A percentile compares a stretch with the other conserved stretches of the same genome.
These are phyloP conservation scores for Pilatotrama ljubarskyi DNA, from an alignment of 768 basidiomycete species.

Conservation along the genomic window DNA sequence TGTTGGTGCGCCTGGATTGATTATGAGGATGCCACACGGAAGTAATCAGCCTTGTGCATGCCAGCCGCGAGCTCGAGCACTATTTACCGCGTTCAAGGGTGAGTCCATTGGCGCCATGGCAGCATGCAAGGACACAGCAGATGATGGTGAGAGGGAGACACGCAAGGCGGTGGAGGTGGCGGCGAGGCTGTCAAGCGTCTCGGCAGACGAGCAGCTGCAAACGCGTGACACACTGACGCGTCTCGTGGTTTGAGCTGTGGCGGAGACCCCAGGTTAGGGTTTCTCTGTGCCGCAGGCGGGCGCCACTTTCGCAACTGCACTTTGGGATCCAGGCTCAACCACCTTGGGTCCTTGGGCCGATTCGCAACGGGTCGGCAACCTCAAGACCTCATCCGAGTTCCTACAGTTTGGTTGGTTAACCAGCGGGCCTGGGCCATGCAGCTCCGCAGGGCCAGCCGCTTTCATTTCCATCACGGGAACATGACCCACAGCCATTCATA, in stretches of 20 bases:
- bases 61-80: background rate
- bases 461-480: background rate
- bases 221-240: constrained; percentile 13
- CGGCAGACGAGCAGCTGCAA: background rate
- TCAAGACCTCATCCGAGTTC: too few species aligned
- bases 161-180: background rate
- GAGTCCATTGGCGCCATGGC: constrained; percentile 22
- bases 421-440: background rate
- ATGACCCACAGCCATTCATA: background rate
- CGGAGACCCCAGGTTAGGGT: constrained; percentile 5
- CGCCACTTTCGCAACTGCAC: background rate
- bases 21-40: background rate
- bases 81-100: constrained; percentile 22
- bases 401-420: background rate
- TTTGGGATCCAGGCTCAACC: background rate
- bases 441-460: background rate
- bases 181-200: background rate
- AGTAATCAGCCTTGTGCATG: constrained; percentile 4
- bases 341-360: background rate
- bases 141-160: background rate
- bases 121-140: background rate
- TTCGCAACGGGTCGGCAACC: background rate
- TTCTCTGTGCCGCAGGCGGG: background rate
- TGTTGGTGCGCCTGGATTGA: constrained; percentile 74
- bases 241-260: background rate